phyloP scores from a whole-genome alignment of 257 asterid genomes.

The Mitragyna speciosa region DNA sequence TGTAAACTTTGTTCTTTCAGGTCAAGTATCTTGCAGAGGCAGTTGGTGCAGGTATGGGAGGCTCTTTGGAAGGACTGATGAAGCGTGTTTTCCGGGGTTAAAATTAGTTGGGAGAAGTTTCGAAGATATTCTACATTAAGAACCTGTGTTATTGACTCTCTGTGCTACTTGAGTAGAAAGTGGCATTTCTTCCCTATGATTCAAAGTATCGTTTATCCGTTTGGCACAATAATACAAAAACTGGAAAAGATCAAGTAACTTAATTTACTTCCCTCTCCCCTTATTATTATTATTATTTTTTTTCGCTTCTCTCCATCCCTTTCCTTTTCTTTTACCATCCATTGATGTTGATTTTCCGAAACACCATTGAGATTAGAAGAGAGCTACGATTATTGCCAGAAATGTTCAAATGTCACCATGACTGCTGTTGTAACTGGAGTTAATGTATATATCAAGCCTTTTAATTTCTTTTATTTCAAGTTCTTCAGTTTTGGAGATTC shows the following conservation, averaged over 20 bases:
- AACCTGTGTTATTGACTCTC: not conserved
- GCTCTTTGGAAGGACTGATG: conserved; percentile 63
- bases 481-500: not conserved
- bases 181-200: not conserved
- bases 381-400: not conserved
- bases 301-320: not conserved
- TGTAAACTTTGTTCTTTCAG: conserved; percentile 43
- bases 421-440: not conserved
- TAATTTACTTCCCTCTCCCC: not conserved
- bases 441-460: not conserved
- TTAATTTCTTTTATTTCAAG: no score
- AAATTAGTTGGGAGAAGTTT: conserved; percentile 19
- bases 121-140: conserved; percentile 7
- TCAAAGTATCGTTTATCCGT: no score
- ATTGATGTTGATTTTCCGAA: not conserved
- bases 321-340: not conserved
- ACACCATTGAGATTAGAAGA: not conserved
- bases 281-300: no score
- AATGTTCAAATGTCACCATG: not conserved
- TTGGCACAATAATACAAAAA: not conserved
- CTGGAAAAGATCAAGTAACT: not conserved
- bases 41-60: conserved; percentile 86
- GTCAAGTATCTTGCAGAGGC: conserved; percentile 81
- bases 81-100: conserved; percentile 47
- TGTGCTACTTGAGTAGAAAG: not conserved